These are phyloP conservation scores for Russula abietina DNA, from an alignment of 768 basidiomycete genomes.

Conservation along the genomic window DNA sequence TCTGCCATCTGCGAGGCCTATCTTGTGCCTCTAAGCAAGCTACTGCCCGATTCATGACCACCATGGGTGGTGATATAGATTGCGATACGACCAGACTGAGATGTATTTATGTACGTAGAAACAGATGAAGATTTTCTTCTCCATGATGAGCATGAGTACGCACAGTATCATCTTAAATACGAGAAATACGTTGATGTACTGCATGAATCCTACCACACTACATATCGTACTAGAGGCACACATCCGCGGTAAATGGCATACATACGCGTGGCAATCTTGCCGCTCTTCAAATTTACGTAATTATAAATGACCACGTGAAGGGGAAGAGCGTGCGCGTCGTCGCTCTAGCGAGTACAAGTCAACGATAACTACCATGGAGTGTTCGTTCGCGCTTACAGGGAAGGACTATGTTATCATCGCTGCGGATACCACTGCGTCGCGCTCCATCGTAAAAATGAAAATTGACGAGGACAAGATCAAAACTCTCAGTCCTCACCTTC, in stretches of 20 bases:
- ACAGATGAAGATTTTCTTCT: background rate
- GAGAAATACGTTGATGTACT: no score
- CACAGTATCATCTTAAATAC: no score
- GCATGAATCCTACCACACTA: no score
- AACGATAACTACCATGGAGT: constrained; percentile 57
- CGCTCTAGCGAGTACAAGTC: background rate
- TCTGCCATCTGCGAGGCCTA: constrained; percentile 79
- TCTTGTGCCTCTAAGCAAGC: constrained; percentile 35
- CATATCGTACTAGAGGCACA: no score
- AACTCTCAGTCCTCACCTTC: constrained; percentile 77
- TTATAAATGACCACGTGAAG: background rate
- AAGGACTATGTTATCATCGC: constrained; percentile 93
- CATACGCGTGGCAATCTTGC: no score
- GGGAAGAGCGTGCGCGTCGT: constrained; percentile 14
- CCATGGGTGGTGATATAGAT: background rate
- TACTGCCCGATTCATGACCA: constrained; percentile 3
- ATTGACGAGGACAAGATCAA: constrained; percentile 96
- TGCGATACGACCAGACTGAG: background rate
- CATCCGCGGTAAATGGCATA: no score
- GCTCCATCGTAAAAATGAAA: constrained; percentile 98
- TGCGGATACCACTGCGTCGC: constrained; percentile 80
- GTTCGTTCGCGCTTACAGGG: constrained; percentile 83
- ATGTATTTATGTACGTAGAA: background rate
- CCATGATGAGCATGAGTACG: background rate
- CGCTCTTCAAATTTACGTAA: background rate